Conservation (phyloP, 371 early-diverging fungal genomes). For the Batrachochytrium dendrobatidis region DNA sequence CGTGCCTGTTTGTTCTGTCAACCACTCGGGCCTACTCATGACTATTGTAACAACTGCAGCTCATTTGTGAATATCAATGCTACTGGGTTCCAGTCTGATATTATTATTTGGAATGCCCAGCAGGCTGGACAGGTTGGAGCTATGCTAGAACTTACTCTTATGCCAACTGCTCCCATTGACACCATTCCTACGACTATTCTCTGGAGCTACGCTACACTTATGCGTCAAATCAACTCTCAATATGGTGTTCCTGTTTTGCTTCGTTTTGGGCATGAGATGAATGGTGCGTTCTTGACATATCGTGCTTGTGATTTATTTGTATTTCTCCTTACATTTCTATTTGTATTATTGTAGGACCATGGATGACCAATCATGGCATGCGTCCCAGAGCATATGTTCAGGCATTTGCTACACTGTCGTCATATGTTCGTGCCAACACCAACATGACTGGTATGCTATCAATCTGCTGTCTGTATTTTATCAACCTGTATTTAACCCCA, state of each 20-base stretch:
- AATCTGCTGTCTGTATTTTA: not conserved
- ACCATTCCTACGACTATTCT: conserved; percentile 3
- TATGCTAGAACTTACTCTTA: conserved; percentile 33
- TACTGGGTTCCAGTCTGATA: conserved; percentile 13
- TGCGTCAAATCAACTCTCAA: conserved; percentile 20
- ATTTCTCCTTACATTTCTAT: not conserved
- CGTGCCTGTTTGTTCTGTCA: too few species aligned
- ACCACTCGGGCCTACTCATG: too few species aligned
- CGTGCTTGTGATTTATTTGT: not conserved
- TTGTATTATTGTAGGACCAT: not conserved
- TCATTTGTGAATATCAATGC: conserved; percentile 26
- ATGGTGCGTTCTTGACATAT: conserved; percentile 11
- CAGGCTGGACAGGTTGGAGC: conserved; percentile 16
- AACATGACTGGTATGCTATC: conserved; percentile 22
- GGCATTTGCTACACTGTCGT: conserved; percentile 10
- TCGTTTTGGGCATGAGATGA: conserved; percentile 40
- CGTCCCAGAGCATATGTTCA: conserved; percentile 10
- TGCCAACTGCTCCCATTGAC: conserved; percentile 12
- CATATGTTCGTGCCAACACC: conserved; percentile 11
- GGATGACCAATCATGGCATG: conserved; percentile 12
- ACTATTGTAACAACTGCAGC: too few species aligned
- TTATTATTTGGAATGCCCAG: conserved; percentile 25
- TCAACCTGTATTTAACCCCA: not conserved
- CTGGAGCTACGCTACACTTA: conserved; percentile 12
- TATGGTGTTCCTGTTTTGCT: conserved; percentile 32